Base-by-base conservation (phyloP, 2,329 filamentous ascomycete genomes). In the Aspergillus piperis region DNA sequence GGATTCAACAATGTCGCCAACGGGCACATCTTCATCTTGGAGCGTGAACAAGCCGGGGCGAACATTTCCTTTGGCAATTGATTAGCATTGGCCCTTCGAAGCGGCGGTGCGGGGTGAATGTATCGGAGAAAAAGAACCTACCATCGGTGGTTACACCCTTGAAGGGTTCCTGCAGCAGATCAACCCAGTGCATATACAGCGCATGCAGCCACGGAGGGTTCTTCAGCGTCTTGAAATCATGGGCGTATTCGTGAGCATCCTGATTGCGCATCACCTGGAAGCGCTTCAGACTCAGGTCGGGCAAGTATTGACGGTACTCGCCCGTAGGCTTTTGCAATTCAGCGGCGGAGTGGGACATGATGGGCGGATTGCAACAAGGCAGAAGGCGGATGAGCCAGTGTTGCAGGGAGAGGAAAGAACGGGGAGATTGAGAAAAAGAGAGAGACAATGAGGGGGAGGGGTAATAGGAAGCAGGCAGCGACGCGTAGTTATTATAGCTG, bases 91-190 rank as follows among this genome's bases (percentile, higher is more conserved):
- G 32, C 23, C 13, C 3, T 21, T 13, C 32, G 2, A 39, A 7
- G 2, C 4, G 21, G 13, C 27, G 19, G 44, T 17, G 25, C 5
- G 47, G 47, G 27, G 15, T 17, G 47, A 13, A 23, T 5, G 5
- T 19, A 13, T 23, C n/a, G 23, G 30, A n/a, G 8, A 4, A 50
- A 17, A 25, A 17, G 7, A 32, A 64, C 75, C 27, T 75, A 82
- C 89, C 90, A 64, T 92, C 87, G 10, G 75, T 86, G 0, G 90
- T 91, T 19, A 92, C 79, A 23, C 90, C 90, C 68, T 84, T 86
- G 72, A 86, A 92, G 0, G 90, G 89, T 74, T 91, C 88, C 58
- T 85, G 71, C 32, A 76, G 76, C 8, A 88, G 71, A 36, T 82
- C 77, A 52, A 78, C 71, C 86, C 86, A 88, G 69, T 87, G 84